These are phyloP conservation scores for Aspergillus intermedius DNA, from an alignment of 2,329 filamentous ascomycete species.

Conservation along the genomic window DNA sequence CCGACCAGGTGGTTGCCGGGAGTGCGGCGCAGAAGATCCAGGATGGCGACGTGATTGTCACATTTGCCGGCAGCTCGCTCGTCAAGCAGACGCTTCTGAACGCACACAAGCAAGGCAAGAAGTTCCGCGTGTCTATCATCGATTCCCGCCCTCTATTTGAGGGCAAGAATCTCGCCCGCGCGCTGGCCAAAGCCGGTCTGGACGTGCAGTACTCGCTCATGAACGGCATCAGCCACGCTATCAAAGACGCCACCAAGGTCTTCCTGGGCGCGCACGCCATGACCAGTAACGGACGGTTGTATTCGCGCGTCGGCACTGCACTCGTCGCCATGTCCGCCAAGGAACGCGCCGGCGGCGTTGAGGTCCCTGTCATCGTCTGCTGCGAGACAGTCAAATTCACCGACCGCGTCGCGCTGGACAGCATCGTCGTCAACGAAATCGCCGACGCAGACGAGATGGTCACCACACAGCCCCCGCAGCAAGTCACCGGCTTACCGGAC, in stretches of 20 bases:
- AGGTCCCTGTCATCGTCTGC: slow-evolving; percentile 77
- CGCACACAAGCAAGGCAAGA: slow-evolving; percentile 63
- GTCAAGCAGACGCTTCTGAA: slow-evolving; percentile 74
- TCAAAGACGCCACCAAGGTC: slow-evolving; percentile 65
- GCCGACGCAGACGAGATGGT: slow-evolving; percentile 64
- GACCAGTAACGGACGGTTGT: slow-evolving; percentile 89
- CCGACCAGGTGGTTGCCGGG: slow-evolving; percentile 76
- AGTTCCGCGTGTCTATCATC: slow-evolving; percentile 77
- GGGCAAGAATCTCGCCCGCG: slow-evolving; percentile 64
- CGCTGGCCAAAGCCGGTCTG: slow-evolving; percentile 62
- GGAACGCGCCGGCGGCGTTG: slow-evolving; percentile 48
- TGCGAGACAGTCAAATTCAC: slow-evolving; percentile 96
- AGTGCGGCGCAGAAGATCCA: slow-evolving; percentile 69
- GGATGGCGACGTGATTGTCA: slow-evolving; percentile 75
- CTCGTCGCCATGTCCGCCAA: slow-evolving; percentile 78
- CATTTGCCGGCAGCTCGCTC: slow-evolving; percentile 78
- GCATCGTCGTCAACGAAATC: slow-evolving; percentile 90
- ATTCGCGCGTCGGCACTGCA: slow-evolving; percentile 79
- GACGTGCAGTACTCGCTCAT: slow-evolving; percentile 76
- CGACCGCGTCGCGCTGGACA: slow-evolving; percentile 80
- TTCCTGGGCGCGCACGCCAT: slow-evolving; percentile 88
- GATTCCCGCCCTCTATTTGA: slow-evolving; percentile 69
- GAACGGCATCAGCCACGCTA: slow-evolving; percentile 66
- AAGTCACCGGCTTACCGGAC: slow-evolving; percentile 27
- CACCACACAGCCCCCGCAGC: slow-evolving; percentile 21